Conservation (phyloP, 257 asterid genomes). For the Penstemon newberryi region DNA sequence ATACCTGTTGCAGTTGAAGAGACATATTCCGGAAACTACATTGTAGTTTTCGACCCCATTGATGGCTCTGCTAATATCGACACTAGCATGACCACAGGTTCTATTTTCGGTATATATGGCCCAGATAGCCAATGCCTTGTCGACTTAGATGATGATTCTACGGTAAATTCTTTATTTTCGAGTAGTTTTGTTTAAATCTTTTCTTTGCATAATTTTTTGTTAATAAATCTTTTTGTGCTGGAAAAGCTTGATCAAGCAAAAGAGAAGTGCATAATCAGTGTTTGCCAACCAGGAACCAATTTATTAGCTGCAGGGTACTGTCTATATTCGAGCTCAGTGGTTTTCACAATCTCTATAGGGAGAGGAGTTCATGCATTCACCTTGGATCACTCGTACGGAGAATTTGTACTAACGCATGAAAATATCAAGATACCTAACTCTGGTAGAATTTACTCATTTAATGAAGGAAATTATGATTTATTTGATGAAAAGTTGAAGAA, state of each 20-base stretch:
- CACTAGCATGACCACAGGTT: constrained; percentile 77
- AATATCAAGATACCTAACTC: constrained; percentile 64
- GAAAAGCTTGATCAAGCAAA: constrained; percentile 59
- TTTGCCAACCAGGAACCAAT: constrained; percentile 91
- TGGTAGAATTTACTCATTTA: constrained; percentile 69
- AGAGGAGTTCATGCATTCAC: constrained; percentile 65
- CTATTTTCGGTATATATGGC: constrained; percentile 75
- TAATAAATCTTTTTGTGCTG: not conserved
- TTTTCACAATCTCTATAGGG: constrained; percentile 71
- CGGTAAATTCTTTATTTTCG: constrained; percentile 34
- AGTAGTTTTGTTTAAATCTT: not conserved
- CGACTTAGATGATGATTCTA: constrained; percentile 52
- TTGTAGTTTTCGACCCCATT: constrained; percentile 85
- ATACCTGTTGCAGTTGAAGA: constrained; percentile 89
- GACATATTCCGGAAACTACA: constrained; percentile 77
- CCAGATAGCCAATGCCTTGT: constrained; percentile 69
- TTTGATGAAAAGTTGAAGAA: constrained; percentile 68
- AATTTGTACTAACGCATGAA: constrained; percentile 72
- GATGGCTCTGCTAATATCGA: constrained; percentile 91
- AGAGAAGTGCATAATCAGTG: constrained; percentile 67
- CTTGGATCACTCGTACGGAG: constrained; percentile 68
- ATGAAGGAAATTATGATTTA: constrained; percentile 81
- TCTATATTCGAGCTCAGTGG: constrained; percentile 73
- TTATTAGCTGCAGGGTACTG: constrained; percentile 85
- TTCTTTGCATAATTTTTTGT: too few relatives aligned